Evolutionary conservation across 805 yeast species (phyloP).

Genomic region (Saturnispora hagleri): DNA sequence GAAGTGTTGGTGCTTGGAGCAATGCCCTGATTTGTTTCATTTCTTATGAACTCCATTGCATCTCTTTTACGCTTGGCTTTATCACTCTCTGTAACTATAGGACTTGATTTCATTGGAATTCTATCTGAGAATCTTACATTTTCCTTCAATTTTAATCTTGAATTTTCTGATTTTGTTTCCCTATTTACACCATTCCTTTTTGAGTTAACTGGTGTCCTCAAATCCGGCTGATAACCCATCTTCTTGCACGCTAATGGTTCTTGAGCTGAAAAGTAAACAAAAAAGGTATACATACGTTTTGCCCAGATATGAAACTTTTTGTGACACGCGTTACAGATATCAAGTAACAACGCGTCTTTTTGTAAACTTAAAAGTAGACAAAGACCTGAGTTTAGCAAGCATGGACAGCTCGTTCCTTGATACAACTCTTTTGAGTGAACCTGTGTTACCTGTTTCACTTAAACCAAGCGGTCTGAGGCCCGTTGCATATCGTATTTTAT

Average conservation of each 20-base stretch:
- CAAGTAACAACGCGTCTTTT: neutral
- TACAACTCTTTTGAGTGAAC: conserved; percentile 19
- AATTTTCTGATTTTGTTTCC: neutral
- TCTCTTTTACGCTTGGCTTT: conserved; percentile 10
- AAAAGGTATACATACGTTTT: neutral
- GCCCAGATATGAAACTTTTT: neutral
- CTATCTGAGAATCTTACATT: neutral
- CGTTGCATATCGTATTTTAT: conserved; percentile 77
- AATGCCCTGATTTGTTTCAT: conserved; percentile 2
- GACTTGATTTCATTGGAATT: neutral
- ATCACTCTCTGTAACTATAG: conserved; percentile 4
- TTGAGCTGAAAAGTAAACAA: neutral
- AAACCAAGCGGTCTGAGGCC: conserved; percentile 84
- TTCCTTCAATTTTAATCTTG: neutral
- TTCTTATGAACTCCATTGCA: conserved; percentile 11
- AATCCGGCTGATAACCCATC: neutral
- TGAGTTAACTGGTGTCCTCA: conserved; percentile 1
- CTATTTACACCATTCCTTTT: neutral
- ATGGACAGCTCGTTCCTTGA: conserved; percentile 14
- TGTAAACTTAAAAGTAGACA: neutral
- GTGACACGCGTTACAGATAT: conserved; percentile 1
- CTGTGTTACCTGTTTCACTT: conserved; percentile 61
- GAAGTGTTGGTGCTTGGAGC: neutral
- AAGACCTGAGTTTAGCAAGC: too few species aligned
- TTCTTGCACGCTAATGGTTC: neutral